Evolutionary conservation across 495 filamentous ascomycete genomes (phyloP).

Genomic region (Daldinia decipiens): DNA sequence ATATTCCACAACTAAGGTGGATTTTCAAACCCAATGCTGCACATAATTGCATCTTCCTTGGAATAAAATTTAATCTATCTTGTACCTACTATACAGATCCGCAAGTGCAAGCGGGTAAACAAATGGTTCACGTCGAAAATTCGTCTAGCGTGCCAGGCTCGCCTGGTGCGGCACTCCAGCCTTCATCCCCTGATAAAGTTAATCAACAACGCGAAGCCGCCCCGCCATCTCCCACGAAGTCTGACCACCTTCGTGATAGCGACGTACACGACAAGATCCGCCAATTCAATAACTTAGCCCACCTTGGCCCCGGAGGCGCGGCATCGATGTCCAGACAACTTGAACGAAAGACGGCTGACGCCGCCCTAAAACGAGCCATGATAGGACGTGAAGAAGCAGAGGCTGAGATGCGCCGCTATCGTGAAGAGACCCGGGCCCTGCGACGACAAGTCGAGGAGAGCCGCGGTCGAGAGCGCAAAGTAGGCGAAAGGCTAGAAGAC

Average conservation of each 20-base stretch:
- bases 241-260: slow-evolving; percentile 66
- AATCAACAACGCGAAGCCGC: slow-evolving; percentile 68
- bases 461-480: slow-evolving; percentile 74
- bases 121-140: slow-evolving; percentile 45
- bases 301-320: slow-evolving; percentile 27
- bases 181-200: slow-evolving; percentile 81
- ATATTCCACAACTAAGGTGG: slow-evolving; percentile 6
- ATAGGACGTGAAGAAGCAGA: slow-evolving; percentile 87
- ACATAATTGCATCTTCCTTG: background rate
- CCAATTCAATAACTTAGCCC: slow-evolving; percentile 77
- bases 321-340: slow-evolving; percentile 69
- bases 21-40: slow-evolving; percentile 12
- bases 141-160: slow-evolving; percentile 47
- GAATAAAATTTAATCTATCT: slow-evolving; percentile 1
- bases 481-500: slow-evolving; percentile 79
- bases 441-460: slow-evolving; percentile 73
- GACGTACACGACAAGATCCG: slow-evolving; percentile 85
- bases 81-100: background rate
- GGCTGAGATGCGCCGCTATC: slow-evolving; percentile 68
- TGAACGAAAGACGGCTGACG: slow-evolving; percentile 70
- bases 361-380: slow-evolving; percentile 81
- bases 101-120: slow-evolving; percentile 8
- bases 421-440: slow-evolving; percentile 65
- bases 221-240: slow-evolving; percentile 39
- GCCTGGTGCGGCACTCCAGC: slow-evolving; percentile 67